These are phyloP conservation scores for Pholiota adiposa DNA, from an alignment of 1,284 basidiomycete species.

Conservation along the genomic window DNA sequence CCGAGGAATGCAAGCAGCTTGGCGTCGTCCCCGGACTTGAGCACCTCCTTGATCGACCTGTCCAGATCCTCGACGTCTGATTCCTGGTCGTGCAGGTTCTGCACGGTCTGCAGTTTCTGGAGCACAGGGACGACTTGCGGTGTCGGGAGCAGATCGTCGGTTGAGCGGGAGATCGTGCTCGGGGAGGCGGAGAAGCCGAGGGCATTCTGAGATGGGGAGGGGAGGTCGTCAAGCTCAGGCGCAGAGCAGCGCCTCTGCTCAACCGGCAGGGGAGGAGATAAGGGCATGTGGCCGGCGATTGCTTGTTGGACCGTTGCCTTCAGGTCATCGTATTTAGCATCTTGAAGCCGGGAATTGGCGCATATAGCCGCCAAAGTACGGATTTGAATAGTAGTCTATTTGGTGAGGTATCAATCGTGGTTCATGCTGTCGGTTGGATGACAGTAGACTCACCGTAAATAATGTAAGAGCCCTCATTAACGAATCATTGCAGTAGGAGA, in stretches of 20 bases:
- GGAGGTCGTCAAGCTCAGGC: slow-evolving; percentile 21
- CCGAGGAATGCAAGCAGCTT: slow-evolving; percentile 61
- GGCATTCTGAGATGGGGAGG: slow-evolving; percentile 14
- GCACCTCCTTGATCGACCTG: slow-evolving; percentile 25
- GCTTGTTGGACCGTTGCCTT: slow-evolving; percentile 18
- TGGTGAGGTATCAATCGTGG: background rate
- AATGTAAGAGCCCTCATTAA: slow-evolving; percentile 26
- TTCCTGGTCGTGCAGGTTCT: slow-evolving; percentile 29
- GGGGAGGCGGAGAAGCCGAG: slow-evolving; percentile 19
- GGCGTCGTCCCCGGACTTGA: slow-evolving; percentile 54
- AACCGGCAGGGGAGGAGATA: background rate
- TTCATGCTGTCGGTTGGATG: background rate
- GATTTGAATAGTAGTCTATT: slow-evolving; percentile 29
- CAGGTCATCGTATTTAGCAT: slow-evolving; percentile 18
- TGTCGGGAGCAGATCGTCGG: slow-evolving; percentile 22
- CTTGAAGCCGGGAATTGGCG: slow-evolving; percentile 19
- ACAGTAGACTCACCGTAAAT: slow-evolving; percentile 24
- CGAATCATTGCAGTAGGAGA: slow-evolving; percentile 26
- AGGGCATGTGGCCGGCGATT: background rate
- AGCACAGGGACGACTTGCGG: slow-evolving; percentile 24
- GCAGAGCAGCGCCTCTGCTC: slow-evolving; percentile 22
- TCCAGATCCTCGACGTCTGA: slow-evolving; percentile 30
- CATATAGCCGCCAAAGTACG: slow-evolving; percentile 27
- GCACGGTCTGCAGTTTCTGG: slow-evolving; percentile 26
- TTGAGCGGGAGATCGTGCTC: slow-evolving; percentile 22